These are phyloP conservation scores for Excoecaria cochinchinensis DNA, from an alignment of 345 rosid species.

Conservation along the genomic window DNA sequence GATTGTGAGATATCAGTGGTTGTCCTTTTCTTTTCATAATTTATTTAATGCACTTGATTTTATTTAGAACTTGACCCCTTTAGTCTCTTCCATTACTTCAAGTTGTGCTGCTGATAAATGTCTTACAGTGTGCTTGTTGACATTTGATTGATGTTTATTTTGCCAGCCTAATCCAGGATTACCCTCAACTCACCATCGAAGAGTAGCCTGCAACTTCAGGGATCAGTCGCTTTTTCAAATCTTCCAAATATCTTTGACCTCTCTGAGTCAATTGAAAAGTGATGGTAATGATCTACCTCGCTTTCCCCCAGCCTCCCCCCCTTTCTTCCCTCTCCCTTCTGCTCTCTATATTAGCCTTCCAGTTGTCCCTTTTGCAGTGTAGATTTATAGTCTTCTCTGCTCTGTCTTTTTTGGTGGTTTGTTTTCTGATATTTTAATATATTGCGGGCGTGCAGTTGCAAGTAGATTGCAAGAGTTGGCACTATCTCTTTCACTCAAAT, in stretches of 20 bases:
- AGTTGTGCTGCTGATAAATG: neutral
- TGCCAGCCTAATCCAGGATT: slow-evolving; percentile 75
- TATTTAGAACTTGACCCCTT: neutral
- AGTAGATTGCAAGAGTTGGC: slow-evolving; percentile 89
- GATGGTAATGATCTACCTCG: slow-evolving; percentile 55
- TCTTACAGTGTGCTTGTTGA: slow-evolving; percentile 21
- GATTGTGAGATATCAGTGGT: neutral
- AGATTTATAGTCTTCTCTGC: neutral
- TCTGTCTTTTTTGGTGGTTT: slow-evolving; percentile 4
- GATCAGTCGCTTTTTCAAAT: slow-evolving; percentile 91
- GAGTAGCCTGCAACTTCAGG: slow-evolving; percentile 89
- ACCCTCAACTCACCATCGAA: slow-evolving; percentile 84
- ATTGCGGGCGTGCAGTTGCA: slow-evolving; percentile 45
- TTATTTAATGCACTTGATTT: neutral
- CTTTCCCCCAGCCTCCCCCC: neutral
- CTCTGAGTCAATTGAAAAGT: slow-evolving; percentile 80
- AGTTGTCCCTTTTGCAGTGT: neutral
- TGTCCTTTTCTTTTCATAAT: neutral
- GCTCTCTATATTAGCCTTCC: neutral
- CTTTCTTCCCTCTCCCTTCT: neutral
- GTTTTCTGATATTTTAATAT: slow-evolving; percentile 19
- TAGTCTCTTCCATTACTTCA: neutral
- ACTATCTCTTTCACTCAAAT: slow-evolving; percentile 91
- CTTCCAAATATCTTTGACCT: slow-evolving; percentile 90
- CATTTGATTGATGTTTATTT: slow-evolving; percentile 23